These are phyloP conservation scores for Lenzites betulinus DNA, from an alignment of 768 basidiomycete genomes.

Conservation along the genomic window DNA sequence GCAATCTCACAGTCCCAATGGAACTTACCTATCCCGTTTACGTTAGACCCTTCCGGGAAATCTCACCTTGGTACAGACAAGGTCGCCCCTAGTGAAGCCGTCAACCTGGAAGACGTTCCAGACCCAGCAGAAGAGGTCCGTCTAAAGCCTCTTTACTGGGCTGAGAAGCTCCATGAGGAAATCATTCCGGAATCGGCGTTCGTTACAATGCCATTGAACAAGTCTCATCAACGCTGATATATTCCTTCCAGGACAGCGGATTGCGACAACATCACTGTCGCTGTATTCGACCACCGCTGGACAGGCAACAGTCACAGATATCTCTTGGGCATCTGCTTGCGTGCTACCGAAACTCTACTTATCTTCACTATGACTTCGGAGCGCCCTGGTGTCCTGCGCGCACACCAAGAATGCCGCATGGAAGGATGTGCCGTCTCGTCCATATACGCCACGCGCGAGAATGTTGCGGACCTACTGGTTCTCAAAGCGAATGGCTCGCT, in stretches of 20 bases:
- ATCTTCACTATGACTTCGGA: constrained; percentile 50
- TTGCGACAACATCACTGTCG: constrained; percentile 54
- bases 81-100: not conserved
- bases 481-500: constrained; percentile 58
- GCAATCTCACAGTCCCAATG: constrained; percentile 19
- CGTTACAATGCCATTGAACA: constrained; percentile 16
- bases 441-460: constrained; percentile 61
- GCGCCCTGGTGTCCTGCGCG: constrained; percentile 45
- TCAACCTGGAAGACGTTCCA: constrained; percentile 18
- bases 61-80: not conserved
- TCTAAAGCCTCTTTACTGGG: constrained; percentile 76
- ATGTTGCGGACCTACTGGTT: constrained; percentile 69
- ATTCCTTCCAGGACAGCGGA: constrained; percentile 19
- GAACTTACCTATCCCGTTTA: constrained; percentile 14
- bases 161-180: constrained; percentile 57
- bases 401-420: constrained; percentile 40
- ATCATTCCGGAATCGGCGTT: constrained; percentile 54
- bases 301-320: constrained; percentile 55
- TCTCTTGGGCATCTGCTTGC: constrained; percentile 57
- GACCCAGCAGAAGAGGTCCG: constrained; percentile 24
- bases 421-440: constrained; percentile 56
- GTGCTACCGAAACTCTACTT: constrained; percentile 44
- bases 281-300: constrained; percentile 66
- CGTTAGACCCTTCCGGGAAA: constrained; percentile 14
- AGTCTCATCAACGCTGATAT: not conserved